A percentile compares a stretch with the other conserved stretches of the same genome.
phyloP scores from a whole-genome alignment of 106 monocot genomes.

The Ottelia alismoides region DNA sequence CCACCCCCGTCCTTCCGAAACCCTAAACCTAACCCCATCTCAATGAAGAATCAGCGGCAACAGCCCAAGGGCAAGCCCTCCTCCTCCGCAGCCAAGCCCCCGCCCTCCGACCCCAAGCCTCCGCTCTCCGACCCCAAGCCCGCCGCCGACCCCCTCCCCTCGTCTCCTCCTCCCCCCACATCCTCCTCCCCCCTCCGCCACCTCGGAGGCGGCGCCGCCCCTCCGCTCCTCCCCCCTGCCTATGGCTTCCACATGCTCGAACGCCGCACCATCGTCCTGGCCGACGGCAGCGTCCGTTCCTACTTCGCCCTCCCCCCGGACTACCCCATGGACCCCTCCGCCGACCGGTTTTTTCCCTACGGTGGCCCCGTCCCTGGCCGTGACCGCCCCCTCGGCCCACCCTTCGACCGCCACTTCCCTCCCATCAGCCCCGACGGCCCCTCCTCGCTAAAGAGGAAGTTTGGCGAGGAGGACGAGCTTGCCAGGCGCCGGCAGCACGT shows the following conservation, averaged over 20 bases:
- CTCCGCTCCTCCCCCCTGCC: conserved; percentile 8
- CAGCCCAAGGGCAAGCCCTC: no score
- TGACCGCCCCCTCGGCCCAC: neutral
- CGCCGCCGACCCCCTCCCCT: neutral
- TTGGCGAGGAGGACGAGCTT: conserved; percentile 12
- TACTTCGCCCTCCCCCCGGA: conserved; percentile 23
- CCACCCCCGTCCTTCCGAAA: no score
- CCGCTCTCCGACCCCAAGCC: neutral
- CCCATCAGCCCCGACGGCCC: conserved; percentile 1
- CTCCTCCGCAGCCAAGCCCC: neutral
- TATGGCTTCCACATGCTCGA: conserved; percentile 26
- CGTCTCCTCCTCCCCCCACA: neutral
- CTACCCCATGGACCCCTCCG: neutral
- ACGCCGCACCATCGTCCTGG: conserved; percentile 18
- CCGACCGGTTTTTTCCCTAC: neutral
- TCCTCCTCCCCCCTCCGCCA: neutral
- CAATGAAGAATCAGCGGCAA: no score
- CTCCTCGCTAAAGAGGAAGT: conserved; percentile 11
- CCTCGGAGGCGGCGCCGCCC: no score
- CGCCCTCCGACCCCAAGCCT: neutral
- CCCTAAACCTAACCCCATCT: no score
- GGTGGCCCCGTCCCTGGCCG: neutral
- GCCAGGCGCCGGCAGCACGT: conserved; percentile 3
- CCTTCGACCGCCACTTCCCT: neutral
- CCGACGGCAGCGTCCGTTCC: conserved; percentile 19